Evolutionary conservation across 805 yeast species (phyloP).

Genomic region (Candida pseudofarinosa): DNA sequence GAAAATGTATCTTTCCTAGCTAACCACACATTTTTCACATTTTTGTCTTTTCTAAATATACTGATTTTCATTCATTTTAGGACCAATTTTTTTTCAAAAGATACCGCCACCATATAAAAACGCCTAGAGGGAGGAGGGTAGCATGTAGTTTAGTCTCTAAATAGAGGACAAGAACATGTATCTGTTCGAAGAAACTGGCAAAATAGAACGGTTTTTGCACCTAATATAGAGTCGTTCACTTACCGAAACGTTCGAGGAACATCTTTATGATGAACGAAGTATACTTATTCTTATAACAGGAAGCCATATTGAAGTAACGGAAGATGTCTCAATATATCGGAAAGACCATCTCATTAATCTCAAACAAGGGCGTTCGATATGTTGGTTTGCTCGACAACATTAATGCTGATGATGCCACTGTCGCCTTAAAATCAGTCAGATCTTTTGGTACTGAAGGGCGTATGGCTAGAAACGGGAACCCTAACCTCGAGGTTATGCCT

Average conservation of each 20-base stretch:
- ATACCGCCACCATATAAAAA: too few species aligned
- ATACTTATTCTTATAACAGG: neutral
- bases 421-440: slow-evolving; percentile 73
- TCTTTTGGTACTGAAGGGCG: slow-evolving; percentile 93
- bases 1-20: too few species aligned
- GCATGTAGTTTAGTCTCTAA: too few species aligned
- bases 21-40: too few species aligned
- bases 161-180: too few species aligned
- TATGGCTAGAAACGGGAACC: slow-evolving; percentile 51
- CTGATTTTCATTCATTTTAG: too few species aligned
- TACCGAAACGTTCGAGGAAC: neutral
- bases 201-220: too few species aligned
- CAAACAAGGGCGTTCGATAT: slow-evolving; percentile 78
- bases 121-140: too few species aligned
- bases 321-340: slow-evolving; percentile 91
- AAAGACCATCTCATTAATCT: slow-evolving; percentile 75
- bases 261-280: neutral
- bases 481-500: slow-evolving; percentile 66
- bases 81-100: too few species aligned
- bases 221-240: neutral
- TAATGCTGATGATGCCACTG: slow-evolving; percentile 87
- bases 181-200: too few species aligned
- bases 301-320: neutral
- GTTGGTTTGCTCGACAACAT: slow-evolving; percentile 86
- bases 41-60: too few species aligned